Evolutionary conservation across 1,139 yeast species (phyloP).

Genomic region (Geotrichum cucujoidarum): DNA sequence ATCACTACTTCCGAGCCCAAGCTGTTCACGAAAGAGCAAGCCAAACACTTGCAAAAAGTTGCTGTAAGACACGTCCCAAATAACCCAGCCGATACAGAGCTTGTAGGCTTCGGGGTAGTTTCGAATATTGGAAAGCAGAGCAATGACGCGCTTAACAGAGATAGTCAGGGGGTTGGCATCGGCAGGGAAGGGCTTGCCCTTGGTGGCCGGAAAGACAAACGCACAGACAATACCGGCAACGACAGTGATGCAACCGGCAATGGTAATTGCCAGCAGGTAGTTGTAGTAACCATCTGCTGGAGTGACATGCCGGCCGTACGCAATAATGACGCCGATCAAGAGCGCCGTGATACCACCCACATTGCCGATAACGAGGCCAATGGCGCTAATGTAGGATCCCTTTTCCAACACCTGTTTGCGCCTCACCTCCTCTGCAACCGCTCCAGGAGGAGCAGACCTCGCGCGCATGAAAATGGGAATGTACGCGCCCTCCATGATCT

Average conservation of each 20-base stretch:
- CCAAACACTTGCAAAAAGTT: constrained; percentile 42
- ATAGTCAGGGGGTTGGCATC: constrained; percentile 32
- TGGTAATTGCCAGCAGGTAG: constrained; percentile 42
- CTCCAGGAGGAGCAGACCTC: constrained; percentile 23
- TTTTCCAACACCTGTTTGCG: constrained; percentile 34
- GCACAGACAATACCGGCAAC: constrained; percentile 35
- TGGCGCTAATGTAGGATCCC: constrained; percentile 42
- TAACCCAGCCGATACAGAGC: constrained; percentile 43
- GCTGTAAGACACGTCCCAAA: constrained; percentile 43
- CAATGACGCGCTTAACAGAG: constrained; percentile 32
- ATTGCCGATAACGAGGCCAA: constrained; percentile 42
- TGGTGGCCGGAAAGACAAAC: constrained; percentile 38
- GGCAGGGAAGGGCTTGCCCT: constrained; percentile 35
- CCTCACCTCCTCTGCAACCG: constrained; percentile 34
- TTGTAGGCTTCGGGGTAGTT: constrained; percentile 41
- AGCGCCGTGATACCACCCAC: constrained; percentile 43
- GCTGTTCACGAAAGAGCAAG: constrained; percentile 42
- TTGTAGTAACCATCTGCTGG: constrained; percentile 36
- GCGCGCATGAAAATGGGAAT: constrained; percentile 45
- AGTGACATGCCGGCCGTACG: constrained; percentile 36
- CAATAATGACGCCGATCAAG: constrained; percentile 42
- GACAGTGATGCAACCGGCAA: constrained; percentile 42
- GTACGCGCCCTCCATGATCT: constrained; percentile 44
- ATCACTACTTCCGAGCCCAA: constrained; percentile 43
- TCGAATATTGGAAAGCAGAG: constrained; percentile 33